Percentiles rank a stretch among this genome's conserved stretches.
Evolutionary conservation across 805 yeast species (phyloP).

Genomic region (Metschnikowia bowlesiae): DNA sequence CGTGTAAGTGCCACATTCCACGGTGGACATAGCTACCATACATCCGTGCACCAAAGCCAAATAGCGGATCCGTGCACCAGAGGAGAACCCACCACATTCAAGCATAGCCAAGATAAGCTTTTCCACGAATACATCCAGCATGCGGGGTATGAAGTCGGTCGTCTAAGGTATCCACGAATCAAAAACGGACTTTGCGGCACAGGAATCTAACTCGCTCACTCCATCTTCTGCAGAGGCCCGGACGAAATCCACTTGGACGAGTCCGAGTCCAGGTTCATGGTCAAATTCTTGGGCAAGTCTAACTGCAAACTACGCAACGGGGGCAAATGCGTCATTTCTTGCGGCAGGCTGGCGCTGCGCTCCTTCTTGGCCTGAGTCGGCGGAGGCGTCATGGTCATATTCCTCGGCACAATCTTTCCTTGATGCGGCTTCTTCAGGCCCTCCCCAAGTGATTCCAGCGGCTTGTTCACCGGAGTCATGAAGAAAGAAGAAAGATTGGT

Average conservation of each 20-base stretch:
- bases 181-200: background rate
- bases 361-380: background rate
- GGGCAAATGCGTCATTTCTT: constrained; percentile 32
- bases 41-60: too few species aligned
- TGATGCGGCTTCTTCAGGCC: background rate
- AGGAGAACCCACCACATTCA: too few species aligned
- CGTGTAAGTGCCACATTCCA: too few species aligned
- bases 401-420: background rate
- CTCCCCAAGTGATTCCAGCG: background rate
- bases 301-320: constrained; percentile 48
- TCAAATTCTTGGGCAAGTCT: constrained; percentile 43
- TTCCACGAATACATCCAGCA: too few species aligned
- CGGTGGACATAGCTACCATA: too few species aligned
- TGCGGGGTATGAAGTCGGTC: background rate
- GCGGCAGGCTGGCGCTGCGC: background rate
- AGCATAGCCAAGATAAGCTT: too few species aligned
- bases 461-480: constrained; percentile 25
- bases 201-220: background rate
- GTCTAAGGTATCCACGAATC: background rate
- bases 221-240: constrained; percentile 2
- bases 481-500: constrained; percentile 36
- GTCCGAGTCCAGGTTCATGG: constrained; percentile 9
- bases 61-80: too few species aligned
- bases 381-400: background rate
- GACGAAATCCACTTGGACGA: constrained; percentile 5